Conservation (phyloP, 352 stramenopile genomes). For the Thraustotheca clavata region DNA sequence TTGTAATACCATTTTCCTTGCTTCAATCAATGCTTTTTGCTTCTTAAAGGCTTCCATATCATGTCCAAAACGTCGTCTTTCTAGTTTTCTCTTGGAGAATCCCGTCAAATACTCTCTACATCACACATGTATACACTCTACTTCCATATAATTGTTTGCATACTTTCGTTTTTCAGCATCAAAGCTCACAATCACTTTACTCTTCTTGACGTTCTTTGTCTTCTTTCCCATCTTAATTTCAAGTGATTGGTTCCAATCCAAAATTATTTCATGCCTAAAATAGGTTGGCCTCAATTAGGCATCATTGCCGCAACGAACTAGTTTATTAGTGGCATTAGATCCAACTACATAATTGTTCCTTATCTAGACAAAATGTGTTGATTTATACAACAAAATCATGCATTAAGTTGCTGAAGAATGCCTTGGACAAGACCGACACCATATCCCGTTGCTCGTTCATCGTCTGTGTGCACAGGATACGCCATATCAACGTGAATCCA, state of each 20-base stretch:
- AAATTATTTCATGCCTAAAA: background rate
- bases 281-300: background rate
- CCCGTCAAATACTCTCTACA: constrained; percentile 73
- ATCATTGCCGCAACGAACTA: background rate
- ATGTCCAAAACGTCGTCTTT: constrained; percentile 73
- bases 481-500: constrained; percentile 97
- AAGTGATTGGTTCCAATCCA: background rate
- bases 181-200: constrained; percentile 81
- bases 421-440: constrained; percentile 86
- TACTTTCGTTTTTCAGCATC: constrained; percentile 82
- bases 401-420: constrained; percentile 35
- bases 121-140: background rate
- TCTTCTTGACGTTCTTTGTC: constrained; percentile 52
- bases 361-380: no score
- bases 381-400: constrained; percentile 11
- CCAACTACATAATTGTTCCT: background rate
- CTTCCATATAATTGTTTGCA: no score
- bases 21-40: constrained; percentile 71
- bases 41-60: constrained; percentile 87
- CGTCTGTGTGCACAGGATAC: constrained; percentile 65
- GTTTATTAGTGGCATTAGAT: background rate
- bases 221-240: background rate
- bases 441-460: constrained; percentile 88
- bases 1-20: constrained; percentile 62
- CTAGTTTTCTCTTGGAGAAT: constrained; percentile 83